Evolutionary conservation across 371 early-diverging fungal species (phyloP).

Genomic region (Capniomyces stellatus): DNA sequence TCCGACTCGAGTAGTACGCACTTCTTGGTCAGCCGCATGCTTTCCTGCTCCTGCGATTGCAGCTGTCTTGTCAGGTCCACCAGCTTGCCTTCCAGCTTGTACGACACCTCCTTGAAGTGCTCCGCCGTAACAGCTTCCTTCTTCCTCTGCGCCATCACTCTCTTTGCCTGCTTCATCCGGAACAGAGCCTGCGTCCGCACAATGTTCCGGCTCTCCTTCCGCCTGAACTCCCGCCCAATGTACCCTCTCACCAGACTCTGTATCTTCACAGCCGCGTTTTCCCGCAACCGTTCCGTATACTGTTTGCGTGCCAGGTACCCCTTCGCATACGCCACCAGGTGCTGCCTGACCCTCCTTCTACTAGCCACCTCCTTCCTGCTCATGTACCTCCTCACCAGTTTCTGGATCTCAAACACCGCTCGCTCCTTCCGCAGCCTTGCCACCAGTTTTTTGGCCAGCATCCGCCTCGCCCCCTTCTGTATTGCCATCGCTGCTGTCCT

Average conservation of each 20-base stretch:
- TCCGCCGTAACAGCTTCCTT: conserved; percentile 73
- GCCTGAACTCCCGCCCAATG: conserved; percentile 36
- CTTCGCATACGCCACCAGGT: conserved; percentile 37
- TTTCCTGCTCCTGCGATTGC: conserved; percentile 21
- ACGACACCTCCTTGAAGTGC: conserved; percentile 79
- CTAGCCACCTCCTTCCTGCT: conserved; percentile 33
- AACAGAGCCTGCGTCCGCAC: conserved; percentile 59
- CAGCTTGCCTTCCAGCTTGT: conserved; percentile 87
- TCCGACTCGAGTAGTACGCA: conserved; percentile 2
- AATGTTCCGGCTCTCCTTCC: conserved; percentile 30
- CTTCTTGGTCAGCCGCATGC: conserved; percentile 20
- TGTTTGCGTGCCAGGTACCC: conserved; percentile 33
- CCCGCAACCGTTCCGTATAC: conserved; percentile 33
- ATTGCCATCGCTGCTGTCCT: conserved; percentile 33
- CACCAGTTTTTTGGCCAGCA: conserved; percentile 34
- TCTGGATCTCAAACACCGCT: conserved; percentile 64
- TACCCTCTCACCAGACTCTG: conserved; percentile 44
- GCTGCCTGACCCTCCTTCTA: conserved; percentile 17
- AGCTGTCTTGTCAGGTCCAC: conserved; percentile 74
- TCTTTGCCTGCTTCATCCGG: conserved; percentile 50
- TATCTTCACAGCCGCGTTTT: conserved; percentile 56
- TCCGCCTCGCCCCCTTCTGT: conserved; percentile 43
- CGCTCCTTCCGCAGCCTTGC: conserved; percentile 37
- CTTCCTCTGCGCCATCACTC: conserved; percentile 39
- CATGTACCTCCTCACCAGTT: conserved; percentile 40